Conservation (phyloP, 495 filamentous ascomycete genomes). For the Cercophora scortea region DNA sequence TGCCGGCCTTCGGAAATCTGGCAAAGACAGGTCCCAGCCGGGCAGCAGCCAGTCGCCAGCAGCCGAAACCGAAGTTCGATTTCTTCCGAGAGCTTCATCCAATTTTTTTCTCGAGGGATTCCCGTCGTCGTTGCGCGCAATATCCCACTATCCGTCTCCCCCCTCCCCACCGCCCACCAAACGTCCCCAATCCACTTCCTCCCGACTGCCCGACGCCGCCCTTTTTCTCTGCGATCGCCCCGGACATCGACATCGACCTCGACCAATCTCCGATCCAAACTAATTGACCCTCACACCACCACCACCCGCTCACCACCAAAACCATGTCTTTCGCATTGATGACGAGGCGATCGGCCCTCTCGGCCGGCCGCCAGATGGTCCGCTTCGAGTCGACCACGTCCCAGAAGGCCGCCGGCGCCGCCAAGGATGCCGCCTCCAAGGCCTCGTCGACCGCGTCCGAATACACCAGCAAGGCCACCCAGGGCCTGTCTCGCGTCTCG, state of each 20-base stretch:
- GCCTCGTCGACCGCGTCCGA: constrained; percentile 57
- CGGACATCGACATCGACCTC: neutral
- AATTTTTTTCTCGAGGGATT: constrained; percentile 23
- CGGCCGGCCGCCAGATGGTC: constrained; percentile 35
- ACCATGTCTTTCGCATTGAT: constrained; percentile 25
- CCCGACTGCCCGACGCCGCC: constrained; percentile 1
- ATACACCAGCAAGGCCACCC: constrained; percentile 65
- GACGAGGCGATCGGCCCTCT: constrained; percentile 25
- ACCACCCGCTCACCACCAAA: neutral
- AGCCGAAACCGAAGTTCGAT: constrained; percentile 23
- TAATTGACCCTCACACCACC: neutral
- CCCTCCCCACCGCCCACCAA: constrained; percentile 5
- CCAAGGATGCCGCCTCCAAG: constrained; percentile 51
- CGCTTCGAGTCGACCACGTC: constrained; percentile 42
- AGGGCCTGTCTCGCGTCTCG: constrained; percentile 79
- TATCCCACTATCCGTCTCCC: constrained; percentile 3
- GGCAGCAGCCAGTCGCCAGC: too few species aligned
- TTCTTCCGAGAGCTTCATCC: constrained; percentile 24
- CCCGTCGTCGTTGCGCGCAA: constrained; percentile 19
- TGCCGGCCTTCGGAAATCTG: constrained; percentile 14
- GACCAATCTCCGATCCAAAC: neutral
- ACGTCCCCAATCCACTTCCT: constrained; percentile 5
- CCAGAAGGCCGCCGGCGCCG: constrained; percentile 54
- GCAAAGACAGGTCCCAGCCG: neutral
- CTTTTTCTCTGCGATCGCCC: neutral